Evolutionary conservation across 140 eudicot genomes (phyloP).

Genomic region (Senecio squalidus): DNA sequence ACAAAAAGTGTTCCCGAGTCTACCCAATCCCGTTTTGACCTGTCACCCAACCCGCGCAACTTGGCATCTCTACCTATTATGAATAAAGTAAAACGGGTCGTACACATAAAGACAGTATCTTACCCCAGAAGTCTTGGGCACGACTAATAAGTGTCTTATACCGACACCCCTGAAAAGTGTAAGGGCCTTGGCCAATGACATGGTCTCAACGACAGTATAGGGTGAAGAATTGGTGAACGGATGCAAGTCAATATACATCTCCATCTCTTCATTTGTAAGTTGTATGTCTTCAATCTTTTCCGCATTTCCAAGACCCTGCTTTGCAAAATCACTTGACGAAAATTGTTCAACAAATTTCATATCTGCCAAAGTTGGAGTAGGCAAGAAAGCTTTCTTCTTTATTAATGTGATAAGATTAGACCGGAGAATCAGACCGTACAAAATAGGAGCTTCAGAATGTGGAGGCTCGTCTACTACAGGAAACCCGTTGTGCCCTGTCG

Average conservation of each 20-base stretch:
- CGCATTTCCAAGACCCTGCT: constrained; percentile 53
- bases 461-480: constrained; percentile 80
- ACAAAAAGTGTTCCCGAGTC: too few relatives aligned
- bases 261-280: constrained; percentile 73
- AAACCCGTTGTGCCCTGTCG: constrained; percentile 79
- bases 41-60: not conserved
- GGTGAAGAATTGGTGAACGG: constrained; percentile 85
- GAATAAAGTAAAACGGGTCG: not conserved
- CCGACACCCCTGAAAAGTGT: constrained; percentile 85
- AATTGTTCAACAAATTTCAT: constrained; percentile 32
- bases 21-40: too few relatives aligned
- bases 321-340: constrained; percentile 77
- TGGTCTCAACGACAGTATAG: constrained; percentile 82
- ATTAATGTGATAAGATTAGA: constrained; percentile 68
- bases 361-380: constrained; percentile 25
- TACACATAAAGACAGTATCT: constrained; percentile 13
- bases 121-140: constrained; percentile 75
- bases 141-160: constrained; percentile 72
- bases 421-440: constrained; percentile 74
- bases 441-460: constrained; percentile 40
- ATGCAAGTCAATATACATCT: constrained; percentile 83
- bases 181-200: constrained; percentile 92
- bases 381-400: constrained; percentile 53
- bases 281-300: constrained; percentile 55
- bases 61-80: not conserved